Percentiles rank a stretch among this genome's conserved stretches.
Evolutionary conservation across 768 basidiomycete species (phyloP).

Genomic region (Macrolepiota fuliginosa): DNA sequence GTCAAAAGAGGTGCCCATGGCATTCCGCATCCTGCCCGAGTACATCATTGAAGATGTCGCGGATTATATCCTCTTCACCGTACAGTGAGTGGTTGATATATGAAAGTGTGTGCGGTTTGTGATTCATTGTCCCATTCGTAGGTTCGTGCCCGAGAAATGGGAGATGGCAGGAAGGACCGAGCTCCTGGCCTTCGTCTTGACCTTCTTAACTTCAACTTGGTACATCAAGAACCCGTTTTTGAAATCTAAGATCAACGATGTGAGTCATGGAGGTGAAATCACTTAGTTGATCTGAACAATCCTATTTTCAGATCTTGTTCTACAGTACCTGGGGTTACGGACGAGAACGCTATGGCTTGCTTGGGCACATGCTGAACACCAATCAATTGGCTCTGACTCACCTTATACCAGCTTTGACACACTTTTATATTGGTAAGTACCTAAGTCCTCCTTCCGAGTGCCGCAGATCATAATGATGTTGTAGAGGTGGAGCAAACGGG

Average conservation of each 20-base stretch:
- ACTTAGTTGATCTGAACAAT: background rate
- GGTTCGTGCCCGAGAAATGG: conserved; percentile 74
- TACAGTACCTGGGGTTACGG: conserved; percentile 70
- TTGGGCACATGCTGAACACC: conserved; percentile 81
- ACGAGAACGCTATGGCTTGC: conserved; percentile 63
- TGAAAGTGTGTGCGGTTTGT: background rate
- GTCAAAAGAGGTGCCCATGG: conserved; percentile 78
- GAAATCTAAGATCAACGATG: conserved; percentile 95
- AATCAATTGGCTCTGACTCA: conserved; percentile 85
- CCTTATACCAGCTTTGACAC: conserved; percentile 87
- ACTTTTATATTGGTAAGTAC: conserved; percentile 87
- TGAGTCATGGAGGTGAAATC: conserved; percentile 30
- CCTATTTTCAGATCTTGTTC: conserved; percentile 58
- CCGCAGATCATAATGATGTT: background rate
- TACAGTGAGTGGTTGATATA: conserved; percentile 52
- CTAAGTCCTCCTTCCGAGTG: background rate
- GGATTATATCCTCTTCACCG: conserved; percentile 82
- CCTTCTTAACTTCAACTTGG: conserved; percentile 91
- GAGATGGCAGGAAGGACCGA: conserved; percentile 85
- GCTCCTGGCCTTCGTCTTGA: conserved; percentile 81
- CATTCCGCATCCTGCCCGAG: conserved; percentile 88
- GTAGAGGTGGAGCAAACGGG: conserved; percentile 97
- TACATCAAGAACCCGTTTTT: conserved; percentile 99
- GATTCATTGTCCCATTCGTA: conserved; percentile 18
- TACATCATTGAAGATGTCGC: conserved; percentile 93